These are phyloP conservation scores for Senna tora DNA, from an alignment of 306 rosid species.

Conservation along the genomic window DNA sequence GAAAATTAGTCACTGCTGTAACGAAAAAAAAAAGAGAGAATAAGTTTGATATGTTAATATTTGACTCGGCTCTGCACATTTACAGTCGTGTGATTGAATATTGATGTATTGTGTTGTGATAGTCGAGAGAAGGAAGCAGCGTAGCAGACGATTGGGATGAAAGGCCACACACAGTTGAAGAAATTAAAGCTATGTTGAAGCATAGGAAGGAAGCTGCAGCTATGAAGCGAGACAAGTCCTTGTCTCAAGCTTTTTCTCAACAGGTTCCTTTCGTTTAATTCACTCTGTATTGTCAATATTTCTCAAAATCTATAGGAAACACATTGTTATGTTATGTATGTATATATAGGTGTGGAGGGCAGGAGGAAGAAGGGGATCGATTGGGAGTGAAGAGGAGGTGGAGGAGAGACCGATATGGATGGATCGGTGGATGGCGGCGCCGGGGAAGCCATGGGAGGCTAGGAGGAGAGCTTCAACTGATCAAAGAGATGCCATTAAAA, in stretches of 20 bases:
- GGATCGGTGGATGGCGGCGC: constrained; percentile 76
- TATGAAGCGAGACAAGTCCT: constrained; percentile 51
- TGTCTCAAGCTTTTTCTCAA: constrained; percentile 62
- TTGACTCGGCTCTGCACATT: no score
- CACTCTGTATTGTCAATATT: no score
- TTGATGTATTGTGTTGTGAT: constrained; percentile 4
- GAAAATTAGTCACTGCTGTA: no score
- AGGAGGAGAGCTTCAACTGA: constrained; percentile 89
- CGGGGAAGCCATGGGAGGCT: constrained; percentile 79
- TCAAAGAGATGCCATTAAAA: constrained; percentile 76
- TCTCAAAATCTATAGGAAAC: no score
- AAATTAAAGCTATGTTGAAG: constrained; percentile 92
- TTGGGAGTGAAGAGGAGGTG: constrained; percentile 78
- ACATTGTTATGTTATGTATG: no score
- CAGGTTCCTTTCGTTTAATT: constrained; percentile 46
- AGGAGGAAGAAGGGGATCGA: constrained; percentile 72
- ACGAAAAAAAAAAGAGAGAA: no score
- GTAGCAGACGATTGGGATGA: constrained; percentile 93
- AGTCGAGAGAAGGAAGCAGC: constrained; percentile 91
- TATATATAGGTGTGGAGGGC: constrained; percentile 70
- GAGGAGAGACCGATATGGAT: constrained; percentile 81
- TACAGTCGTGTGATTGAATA: no score
- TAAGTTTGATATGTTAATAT: no score
- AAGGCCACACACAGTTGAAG: constrained; percentile 81
- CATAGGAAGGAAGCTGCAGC: constrained; percentile 56